Evolutionary conservation across 495 filamentous ascomycete genomes (phyloP), one percentile per base, ranked within the genome.

Genomic region (Daldinia decipiens): DNA sequence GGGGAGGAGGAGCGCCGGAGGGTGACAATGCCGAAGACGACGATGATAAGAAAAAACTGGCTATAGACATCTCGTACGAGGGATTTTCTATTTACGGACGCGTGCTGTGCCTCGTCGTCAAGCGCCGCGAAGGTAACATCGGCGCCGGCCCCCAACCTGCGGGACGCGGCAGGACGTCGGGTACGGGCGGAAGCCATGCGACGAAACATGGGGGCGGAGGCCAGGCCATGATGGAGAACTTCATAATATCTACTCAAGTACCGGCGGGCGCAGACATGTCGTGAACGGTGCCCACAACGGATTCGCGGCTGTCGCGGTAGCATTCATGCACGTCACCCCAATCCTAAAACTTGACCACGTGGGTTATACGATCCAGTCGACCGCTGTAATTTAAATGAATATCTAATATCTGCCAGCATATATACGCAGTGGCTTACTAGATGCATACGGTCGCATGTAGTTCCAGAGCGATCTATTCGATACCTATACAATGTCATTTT

Each of bases 71-170:
- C 27, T 89, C 90, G 24, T 98, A 98, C 78, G 94, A 98, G 72
- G 95, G 95, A 34, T 99, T 97, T 79, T 90, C 89, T 73, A 98
- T 99, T 78, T 94, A 95, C 80, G 92, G 95, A 7, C 90, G 93
- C 65, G 92, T 97, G 32, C 83, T 99, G 39, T 98, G 94, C 77
- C 82, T 99, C 39, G 89, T 98, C 13, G 90, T 99, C 67, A 95
- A 96, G 78, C 75, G 79, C 56, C 81, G 80, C 57, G 75, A 84
- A 68, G 68, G 70, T 72, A 72, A 47, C 69, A 72, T 72, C 64
- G 38, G 69, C 65, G 54, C 24, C 56, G 68, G 67, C 58, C 72
- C 74, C 59, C 73, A 73, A 38, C 59, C 53, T 29, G 55, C 69
- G 71, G 70, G 72, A 53, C 74, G 72, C 69, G 69, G 58, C 60